phyloP scores from a whole-genome alignment of 768 basidiomycete species.

The Leccinum broughii region DNA sequence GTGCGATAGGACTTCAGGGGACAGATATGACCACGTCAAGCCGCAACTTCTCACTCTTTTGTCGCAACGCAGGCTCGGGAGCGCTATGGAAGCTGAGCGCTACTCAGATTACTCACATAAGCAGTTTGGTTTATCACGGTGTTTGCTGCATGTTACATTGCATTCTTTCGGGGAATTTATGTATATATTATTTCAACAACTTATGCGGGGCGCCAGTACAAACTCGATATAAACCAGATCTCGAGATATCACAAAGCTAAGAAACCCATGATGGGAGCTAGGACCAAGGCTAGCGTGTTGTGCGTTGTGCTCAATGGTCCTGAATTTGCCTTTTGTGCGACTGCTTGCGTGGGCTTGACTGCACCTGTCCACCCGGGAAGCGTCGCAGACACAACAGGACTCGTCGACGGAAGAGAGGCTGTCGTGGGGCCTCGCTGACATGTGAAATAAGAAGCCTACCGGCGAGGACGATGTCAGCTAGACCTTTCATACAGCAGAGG shows the following conservation, averaged over 20 bases:
- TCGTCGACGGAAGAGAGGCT: slow-evolving; percentile 53
- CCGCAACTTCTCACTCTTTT: slow-evolving; percentile 28
- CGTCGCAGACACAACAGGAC: slow-evolving; percentile 66
- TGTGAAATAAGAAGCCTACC: slow-evolving; percentile 66
- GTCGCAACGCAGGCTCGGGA: slow-evolving; percentile 35
- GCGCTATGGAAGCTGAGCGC: slow-evolving; percentile 34
- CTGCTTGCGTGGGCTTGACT: slow-evolving; percentile 13
- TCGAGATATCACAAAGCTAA: slow-evolving; percentile 21
- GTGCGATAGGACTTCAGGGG: slow-evolving; percentile 21
- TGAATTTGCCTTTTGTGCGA: slow-evolving; percentile 25
- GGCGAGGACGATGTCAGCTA: slow-evolving; percentile 6
- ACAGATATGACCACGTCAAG: slow-evolving; percentile 21
- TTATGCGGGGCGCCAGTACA: not conserved
- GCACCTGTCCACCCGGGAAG: slow-evolving; percentile 35
- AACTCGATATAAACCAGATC: slow-evolving; percentile 6
- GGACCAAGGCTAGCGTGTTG: slow-evolving; percentile 23
- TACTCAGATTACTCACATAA: slow-evolving; percentile 13
- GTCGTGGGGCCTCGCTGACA: slow-evolving; percentile 70
- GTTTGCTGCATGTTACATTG: slow-evolving; percentile 13
- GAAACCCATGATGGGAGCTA: slow-evolving; percentile 32
- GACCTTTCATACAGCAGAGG: not conserved
- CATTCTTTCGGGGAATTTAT: slow-evolving; percentile 23
- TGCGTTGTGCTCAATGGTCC: slow-evolving; percentile 17
- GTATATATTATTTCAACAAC: slow-evolving; percentile 15
- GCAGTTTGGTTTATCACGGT: slow-evolving; percentile 17